Conservation (phyloP, 1,139 yeast genomes). For the Lodderomyces metapsilosis region DNA sequence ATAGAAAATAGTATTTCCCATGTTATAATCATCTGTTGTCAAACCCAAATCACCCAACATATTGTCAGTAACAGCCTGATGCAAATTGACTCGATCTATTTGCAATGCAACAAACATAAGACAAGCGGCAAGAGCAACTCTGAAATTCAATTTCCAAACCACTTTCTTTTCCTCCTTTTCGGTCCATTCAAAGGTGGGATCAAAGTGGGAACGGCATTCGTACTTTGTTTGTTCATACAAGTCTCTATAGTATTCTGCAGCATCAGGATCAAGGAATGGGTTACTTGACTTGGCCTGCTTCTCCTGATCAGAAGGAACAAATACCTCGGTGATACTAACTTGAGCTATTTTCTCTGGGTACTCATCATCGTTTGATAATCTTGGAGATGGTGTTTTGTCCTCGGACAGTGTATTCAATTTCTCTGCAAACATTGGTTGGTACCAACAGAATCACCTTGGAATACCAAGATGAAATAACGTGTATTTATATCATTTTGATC, state of each 20-base stretch:
- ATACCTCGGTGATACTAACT: background rate
- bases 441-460: background rate
- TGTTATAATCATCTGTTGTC: conserved; percentile 31
- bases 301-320: conserved; percentile 1
- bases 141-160: conserved; percentile 23
- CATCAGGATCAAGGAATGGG: conserved; percentile 14
- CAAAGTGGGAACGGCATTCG: conserved; percentile 34
- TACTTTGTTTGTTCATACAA: conserved; percentile 30
- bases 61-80: conserved; percentile 33
- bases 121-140: conserved; percentile 30
- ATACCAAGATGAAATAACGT: background rate
- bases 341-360: background rate
- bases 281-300: conserved; percentile 7
- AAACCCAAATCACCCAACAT: conserved; percentile 27
- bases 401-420: background rate
- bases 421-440: background rate
- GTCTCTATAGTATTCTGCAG: conserved; percentile 15
- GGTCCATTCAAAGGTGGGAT: conserved; percentile 36
- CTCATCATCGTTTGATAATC: background rate
- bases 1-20: conserved; percentile 30
- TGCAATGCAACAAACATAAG: conserved; percentile 31
- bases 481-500: background rate
- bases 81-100: conserved; percentile 31
- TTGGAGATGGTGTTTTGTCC: background rate
- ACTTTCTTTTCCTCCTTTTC: conserved; percentile 30